Percentiles rank a stretch among this genome's conserved stretches.
Conservation (phyloP, 345 rosid species). For the Murraya paniculata region DNA sequence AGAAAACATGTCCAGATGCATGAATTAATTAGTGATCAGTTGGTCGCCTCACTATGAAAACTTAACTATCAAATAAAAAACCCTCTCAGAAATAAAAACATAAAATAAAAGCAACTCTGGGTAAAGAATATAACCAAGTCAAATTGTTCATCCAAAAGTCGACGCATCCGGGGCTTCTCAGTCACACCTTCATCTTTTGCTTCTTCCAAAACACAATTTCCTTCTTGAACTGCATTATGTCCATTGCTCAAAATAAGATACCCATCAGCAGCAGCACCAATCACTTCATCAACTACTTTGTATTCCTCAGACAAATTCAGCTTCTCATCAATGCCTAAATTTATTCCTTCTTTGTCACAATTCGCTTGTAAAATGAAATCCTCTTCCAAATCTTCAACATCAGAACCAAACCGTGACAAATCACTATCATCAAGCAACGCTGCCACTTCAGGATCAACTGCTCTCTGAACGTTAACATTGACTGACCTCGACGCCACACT, state of each 20-base stretch:
- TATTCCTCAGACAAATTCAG: slow-evolving; percentile 24
- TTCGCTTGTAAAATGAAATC: slow-evolving; percentile 78
- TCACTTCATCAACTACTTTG: slow-evolving; percentile 15
- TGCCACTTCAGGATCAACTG: slow-evolving; percentile 79
- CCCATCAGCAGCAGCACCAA: slow-evolving; percentile 7
- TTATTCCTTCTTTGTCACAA: slow-evolving; percentile 39
- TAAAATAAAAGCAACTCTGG: not conserved
- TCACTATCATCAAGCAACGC: slow-evolving; percentile 82
- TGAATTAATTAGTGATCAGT: too few relatives aligned
- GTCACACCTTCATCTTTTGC: not conserved
- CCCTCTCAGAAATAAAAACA: not conserved
- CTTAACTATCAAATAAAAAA: not conserved
- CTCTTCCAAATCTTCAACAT: slow-evolving; percentile 85
- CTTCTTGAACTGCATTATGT: slow-evolving; percentile 16
- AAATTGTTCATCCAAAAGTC: slow-evolving; percentile 68
- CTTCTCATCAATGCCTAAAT: slow-evolving; percentile 27
- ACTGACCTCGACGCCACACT: slow-evolving; percentile 60
- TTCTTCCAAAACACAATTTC: slow-evolving; percentile 8
- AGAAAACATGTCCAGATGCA: too few relatives aligned
- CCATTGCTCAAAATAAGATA: slow-evolving; percentile 10
- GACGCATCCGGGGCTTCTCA: slow-evolving; percentile 34
- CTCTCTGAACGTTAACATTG: slow-evolving; percentile 54
- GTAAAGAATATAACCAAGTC: slow-evolving; percentile 48
- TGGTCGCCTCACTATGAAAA: not conserved
- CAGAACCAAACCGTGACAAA: slow-evolving; percentile 76